These are phyloP conservation scores for Ogataea haglerorum DNA, from an alignment of 805 yeast genomes.

Conservation along the genomic window DNA sequence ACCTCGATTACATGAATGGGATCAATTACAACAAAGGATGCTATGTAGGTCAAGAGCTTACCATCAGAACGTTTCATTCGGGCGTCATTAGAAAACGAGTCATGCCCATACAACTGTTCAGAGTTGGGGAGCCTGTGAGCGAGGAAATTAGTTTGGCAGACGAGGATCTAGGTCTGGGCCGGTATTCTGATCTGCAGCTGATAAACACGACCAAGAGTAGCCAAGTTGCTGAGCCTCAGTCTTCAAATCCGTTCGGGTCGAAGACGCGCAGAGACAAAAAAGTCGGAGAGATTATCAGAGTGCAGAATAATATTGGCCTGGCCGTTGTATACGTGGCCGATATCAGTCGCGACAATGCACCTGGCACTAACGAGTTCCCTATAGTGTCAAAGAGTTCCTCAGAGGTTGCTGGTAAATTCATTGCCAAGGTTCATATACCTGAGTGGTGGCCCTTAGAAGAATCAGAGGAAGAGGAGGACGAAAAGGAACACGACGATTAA, in stretches of 20 bases:
- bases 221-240: neutral
- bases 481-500: conserved; percentile 1
- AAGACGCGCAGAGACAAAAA: conserved; percentile 39
- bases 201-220: conserved; percentile 4
- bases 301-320: conserved; percentile 60
- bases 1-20: conserved; percentile 77
- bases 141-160: conserved; percentile 1
- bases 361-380: conserved; percentile 22
- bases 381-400: conserved; percentile 14
- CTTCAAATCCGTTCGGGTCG: conserved; percentile 18
- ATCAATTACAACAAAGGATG: conserved; percentile 91
- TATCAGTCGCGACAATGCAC: conserved; percentile 19
- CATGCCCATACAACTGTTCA: conserved; percentile 56
- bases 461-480: conserved; percentile 19
- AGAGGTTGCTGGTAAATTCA: conserved; percentile 30
- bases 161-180: neutral
- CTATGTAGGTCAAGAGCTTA: conserved; percentile 93
- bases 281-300: conserved; percentile 59
- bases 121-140: conserved; percentile 9
- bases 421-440: conserved; percentile 55
- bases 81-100: conserved; percentile 83
- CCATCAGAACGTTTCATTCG: conserved; percentile 80
- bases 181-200: conserved; percentile 18
- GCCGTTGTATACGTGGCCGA: conserved; percentile 50
- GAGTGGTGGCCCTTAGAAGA: conserved; percentile 69